Evolutionary conservation across 2,329 filamentous ascomycete species (phyloP).

Genomic region (Meredithiella fracta): DNA sequence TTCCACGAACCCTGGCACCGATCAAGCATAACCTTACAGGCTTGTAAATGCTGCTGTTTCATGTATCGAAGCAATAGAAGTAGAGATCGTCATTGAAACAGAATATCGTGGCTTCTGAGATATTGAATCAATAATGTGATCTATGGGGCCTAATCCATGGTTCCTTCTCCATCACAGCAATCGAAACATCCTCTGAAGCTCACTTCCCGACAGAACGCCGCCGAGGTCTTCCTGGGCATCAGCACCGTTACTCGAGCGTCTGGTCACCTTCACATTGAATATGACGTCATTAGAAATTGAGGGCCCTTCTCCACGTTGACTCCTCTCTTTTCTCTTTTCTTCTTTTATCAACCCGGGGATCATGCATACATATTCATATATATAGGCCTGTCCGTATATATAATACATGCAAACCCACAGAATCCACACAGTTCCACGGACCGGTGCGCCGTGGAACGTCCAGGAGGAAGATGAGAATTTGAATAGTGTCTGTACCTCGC

Average conservation of each 20-base stretch:
- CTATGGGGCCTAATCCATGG: background rate
- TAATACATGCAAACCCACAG: no score
- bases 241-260: background rate
- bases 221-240: background rate
- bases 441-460: background rate
- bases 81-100: no score
- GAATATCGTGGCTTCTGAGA: no score
- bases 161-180: background rate
- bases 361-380: background rate
- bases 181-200: background rate
- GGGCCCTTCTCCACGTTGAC: slow-evolving; percentile 11
- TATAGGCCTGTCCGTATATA: background rate
- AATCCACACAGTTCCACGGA: background rate
- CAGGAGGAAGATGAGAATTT: background rate
- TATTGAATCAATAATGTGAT: background rate
- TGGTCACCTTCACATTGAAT: background rate
- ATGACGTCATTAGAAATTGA: background rate
- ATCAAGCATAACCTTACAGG: background rate
- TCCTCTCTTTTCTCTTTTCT: slow-evolving; percentile 7
- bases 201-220: slow-evolving; percentile 1
- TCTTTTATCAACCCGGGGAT: slow-evolving; percentile 2
- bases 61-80: background rate
- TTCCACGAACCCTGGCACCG: background rate
- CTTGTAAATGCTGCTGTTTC: background rate
- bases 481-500: background rate